Conservation (phyloP, 306 rosid species). For the Sophora flavescens region DNA sequence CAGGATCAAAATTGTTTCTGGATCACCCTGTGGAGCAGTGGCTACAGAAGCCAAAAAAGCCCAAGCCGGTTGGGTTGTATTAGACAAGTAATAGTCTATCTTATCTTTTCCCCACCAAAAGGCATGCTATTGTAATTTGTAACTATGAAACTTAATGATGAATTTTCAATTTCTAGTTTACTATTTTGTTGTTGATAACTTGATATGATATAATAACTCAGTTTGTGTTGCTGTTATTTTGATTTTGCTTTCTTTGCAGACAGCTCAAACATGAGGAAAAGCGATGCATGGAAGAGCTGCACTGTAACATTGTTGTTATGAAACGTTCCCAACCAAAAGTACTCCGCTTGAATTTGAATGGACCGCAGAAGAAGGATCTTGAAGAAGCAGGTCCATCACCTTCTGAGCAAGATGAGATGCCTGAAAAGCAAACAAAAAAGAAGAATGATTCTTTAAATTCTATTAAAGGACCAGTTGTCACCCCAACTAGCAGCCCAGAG, state of each 20-base stretch:
- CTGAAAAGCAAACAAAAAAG: conserved; percentile 59
- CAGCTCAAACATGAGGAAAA: conserved; percentile 94
- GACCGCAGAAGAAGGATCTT: conserved; percentile 66
- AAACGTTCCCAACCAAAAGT: conserved; percentile 94
- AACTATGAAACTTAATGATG: conserved; percentile 8
- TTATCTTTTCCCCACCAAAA: conserved; percentile 29
- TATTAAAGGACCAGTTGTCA: conserved; percentile 77
- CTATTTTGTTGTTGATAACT: conserved; percentile 22
- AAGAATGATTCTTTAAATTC: conserved; percentile 61
- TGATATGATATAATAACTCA: conserved; percentile 7
- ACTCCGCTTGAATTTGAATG: conserved; percentile 90
- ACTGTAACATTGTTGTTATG: conserved; percentile 96
- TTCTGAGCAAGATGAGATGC: conserved; percentile 61
- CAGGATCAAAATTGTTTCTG: conserved; percentile 86
- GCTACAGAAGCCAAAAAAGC: conserved; percentile 92
- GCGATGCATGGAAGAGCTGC: conserved; percentile 95
- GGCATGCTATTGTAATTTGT: conserved; percentile 41
- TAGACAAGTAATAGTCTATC: conserved; percentile 85
- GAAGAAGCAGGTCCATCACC: conserved; percentile 59
- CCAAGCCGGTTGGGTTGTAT: conserved; percentile 90
- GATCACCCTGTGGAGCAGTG: conserved; percentile 94
- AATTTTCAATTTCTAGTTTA: not conserved
- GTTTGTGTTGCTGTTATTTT: conserved; percentile 20
- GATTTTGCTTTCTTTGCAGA: conserved; percentile 56
- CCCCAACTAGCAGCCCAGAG: conserved; percentile 98